phyloP scores from a whole-genome alignment of 2,329 filamentous ascomycete genomes.

The Elsinoe arachidis region DNA sequence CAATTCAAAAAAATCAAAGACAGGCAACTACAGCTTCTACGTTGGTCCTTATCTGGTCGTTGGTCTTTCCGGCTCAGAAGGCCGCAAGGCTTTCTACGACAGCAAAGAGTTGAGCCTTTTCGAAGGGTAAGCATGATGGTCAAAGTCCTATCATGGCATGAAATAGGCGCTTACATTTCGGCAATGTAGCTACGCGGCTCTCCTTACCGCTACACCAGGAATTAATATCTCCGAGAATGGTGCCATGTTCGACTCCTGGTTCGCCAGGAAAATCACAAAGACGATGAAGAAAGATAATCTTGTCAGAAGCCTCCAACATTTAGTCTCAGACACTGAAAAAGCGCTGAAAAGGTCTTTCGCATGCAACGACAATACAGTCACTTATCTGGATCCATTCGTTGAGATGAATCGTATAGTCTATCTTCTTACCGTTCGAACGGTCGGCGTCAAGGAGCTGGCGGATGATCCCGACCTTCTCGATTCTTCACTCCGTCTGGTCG shows the following conservation, averaged over 20 bases:
- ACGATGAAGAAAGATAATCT: slow-evolving; percentile 33
- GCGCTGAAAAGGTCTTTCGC: background rate
- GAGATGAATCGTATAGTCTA: slow-evolving; percentile 46
- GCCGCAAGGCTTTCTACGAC: slow-evolving; percentile 39
- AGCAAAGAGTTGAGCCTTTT: slow-evolving; percentile 36
- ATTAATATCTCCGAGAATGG: background rate
- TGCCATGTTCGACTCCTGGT: slow-evolving; percentile 18
- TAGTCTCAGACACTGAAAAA: slow-evolving; percentile 31
- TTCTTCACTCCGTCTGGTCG: slow-evolving; percentile 38
- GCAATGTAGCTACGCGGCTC: slow-evolving; percentile 8
- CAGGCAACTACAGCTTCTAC: slow-evolving; percentile 43
- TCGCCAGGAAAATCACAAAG: slow-evolving; percentile 26
- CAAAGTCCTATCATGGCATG: background rate
- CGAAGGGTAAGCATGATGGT: slow-evolving; percentile 31
- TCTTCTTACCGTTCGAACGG: slow-evolving; percentile 47
- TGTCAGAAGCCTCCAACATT: slow-evolving; percentile 26
- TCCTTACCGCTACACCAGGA: slow-evolving; percentile 11
- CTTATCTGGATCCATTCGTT: slow-evolving; percentile 45
- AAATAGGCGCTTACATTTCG: slow-evolving; percentile 19
- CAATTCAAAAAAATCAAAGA: slow-evolving; percentile 24
- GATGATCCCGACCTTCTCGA: slow-evolving; percentile 35
- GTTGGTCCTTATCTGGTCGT: slow-evolving; percentile 40
- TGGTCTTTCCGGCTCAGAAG: slow-evolving; percentile 36
- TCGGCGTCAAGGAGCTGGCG: slow-evolving; percentile 47
- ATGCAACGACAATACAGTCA: slow-evolving; percentile 11